Evolutionary conservation across 352 stramenopile species (phyloP).

Genomic region (Globisporangium polare): DNA sequence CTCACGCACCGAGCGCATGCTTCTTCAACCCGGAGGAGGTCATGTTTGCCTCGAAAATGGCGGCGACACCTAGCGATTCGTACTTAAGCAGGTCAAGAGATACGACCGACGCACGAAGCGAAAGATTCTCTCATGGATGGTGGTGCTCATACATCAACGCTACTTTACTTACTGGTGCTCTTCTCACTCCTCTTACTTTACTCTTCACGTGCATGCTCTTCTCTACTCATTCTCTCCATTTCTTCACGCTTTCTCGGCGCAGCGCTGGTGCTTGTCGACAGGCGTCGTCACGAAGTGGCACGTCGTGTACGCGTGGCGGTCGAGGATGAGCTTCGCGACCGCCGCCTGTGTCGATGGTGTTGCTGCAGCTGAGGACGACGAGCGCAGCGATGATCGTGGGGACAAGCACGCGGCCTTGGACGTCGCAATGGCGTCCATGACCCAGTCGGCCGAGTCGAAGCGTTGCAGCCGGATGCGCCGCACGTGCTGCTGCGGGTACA

Average conservation of each 20-base stretch:
- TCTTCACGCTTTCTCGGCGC: conserved; percentile 20
- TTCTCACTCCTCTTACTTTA: neutral
- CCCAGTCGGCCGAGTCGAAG: conserved; percentile 77
- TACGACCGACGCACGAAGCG: neutral
- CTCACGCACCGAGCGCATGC: conserved; percentile 32
- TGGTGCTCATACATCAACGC: neutral
- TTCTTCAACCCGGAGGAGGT: conserved; percentile 19
- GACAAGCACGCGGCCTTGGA: neutral
- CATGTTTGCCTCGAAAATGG: neutral
- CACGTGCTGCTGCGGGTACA: conserved; percentile 34
- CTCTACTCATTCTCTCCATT: neutral
- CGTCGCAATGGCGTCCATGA: conserved; percentile 23
- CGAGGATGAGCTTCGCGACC: conserved; percentile 54
- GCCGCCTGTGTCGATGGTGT: conserved; percentile 7
- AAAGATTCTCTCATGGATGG: too few relatives aligned
- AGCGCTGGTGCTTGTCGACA: conserved; percentile 21
- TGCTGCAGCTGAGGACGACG: neutral
- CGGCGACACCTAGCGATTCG: neutral
- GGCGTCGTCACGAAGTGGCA: conserved; percentile 37
- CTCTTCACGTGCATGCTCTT: neutral
- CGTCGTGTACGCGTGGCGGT: conserved; percentile 51
- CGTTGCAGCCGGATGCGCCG: conserved; percentile 54
- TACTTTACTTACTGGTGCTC: neutral
- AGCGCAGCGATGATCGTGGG: conserved; percentile 8
- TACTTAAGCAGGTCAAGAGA: neutral